Conservation (phyloP, 305 asterid species). For the Fraxinus latifolia region DNA sequence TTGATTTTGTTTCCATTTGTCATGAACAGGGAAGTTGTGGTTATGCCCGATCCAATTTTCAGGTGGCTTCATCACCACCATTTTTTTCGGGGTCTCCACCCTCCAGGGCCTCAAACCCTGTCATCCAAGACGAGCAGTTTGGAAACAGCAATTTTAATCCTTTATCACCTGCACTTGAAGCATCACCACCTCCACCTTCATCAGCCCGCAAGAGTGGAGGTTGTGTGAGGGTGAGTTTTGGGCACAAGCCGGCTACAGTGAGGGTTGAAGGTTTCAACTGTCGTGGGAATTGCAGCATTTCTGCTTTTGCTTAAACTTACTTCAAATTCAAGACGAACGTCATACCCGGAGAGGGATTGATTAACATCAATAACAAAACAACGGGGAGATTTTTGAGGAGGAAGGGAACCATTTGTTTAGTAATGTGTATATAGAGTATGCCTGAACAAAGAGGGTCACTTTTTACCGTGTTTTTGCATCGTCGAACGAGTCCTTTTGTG, state of each 20-base stretch:
- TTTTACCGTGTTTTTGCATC: constrained; percentile 19
- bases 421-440: constrained; percentile 37
- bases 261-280: constrained; percentile 75
- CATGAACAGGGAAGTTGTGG: constrained; percentile 32
- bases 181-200: constrained; percentile 28
- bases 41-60: constrained; percentile 38
- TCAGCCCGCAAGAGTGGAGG: constrained; percentile 40
- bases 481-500: constrained; percentile 23
- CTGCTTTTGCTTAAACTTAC: constrained; percentile 48
- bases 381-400: constrained; percentile 28
- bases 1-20: background rate
- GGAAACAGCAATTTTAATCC: constrained; percentile 34
- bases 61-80: constrained; percentile 55
- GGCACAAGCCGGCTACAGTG: constrained; percentile 49
- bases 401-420: constrained; percentile 30
- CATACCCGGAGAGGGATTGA: background rate
- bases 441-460: constrained; percentile 18
- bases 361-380: constrained; percentile 7
- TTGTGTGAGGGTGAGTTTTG: constrained; percentile 40
- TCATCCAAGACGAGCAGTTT: constrained; percentile 56
- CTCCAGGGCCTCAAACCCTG: constrained; percentile 50
- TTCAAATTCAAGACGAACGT: background rate
- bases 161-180: constrained; percentile 31
- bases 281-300: constrained; percentile 50
- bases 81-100: constrained; percentile 57